These are phyloP conservation scores for Nakazawaea populi DNA, from an alignment of 805 yeast species.

Conservation along the genomic window DNA sequence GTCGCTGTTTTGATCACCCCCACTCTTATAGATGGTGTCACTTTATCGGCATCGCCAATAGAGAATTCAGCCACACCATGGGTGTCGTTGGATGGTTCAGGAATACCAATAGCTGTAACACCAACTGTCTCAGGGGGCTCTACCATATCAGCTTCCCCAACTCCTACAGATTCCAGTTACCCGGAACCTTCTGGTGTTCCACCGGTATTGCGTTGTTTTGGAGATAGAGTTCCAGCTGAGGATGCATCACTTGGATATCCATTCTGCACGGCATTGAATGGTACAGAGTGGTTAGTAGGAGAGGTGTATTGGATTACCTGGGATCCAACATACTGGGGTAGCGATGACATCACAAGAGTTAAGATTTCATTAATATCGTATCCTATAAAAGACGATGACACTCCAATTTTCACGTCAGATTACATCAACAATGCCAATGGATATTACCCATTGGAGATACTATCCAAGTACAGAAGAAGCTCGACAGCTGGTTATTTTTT, in stretches of 20 bases:
- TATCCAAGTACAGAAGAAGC: constrained; percentile 19
- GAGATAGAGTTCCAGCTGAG: constrained; percentile 31
- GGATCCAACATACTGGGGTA: constrained; percentile 39
- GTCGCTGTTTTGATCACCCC: constrained; percentile 20
- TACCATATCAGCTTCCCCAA: constrained; percentile 35
- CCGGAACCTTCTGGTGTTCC: constrained; percentile 34
- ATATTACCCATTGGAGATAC: constrained; percentile 30
- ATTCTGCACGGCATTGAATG: constrained; percentile 34
- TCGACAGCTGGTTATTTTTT: constrained; percentile 28
- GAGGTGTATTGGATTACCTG: constrained; percentile 44
- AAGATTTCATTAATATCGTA: constrained; percentile 26
- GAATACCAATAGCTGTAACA: constrained; percentile 36
- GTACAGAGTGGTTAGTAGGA: constrained; percentile 38
- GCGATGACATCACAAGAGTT: constrained; percentile 27
- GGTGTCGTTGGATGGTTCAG: constrained; percentile 37
- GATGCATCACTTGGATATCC: constrained; percentile 26
- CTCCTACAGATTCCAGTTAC: constrained; percentile 27
- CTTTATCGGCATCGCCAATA: constrained; percentile 35
- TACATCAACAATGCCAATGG: constrained; percentile 32
- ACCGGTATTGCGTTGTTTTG: constrained; percentile 38
- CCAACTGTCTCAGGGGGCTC: constrained; percentile 30
- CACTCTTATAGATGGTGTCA: constrained; percentile 50
- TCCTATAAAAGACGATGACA: constrained; percentile 27
- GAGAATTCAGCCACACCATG: constrained; percentile 31
- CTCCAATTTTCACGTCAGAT: constrained; percentile 25